Evolutionary conservation across 2,329 filamentous ascomycete species (phyloP).

Genomic region (Coniochaeta prunicola): DNA sequence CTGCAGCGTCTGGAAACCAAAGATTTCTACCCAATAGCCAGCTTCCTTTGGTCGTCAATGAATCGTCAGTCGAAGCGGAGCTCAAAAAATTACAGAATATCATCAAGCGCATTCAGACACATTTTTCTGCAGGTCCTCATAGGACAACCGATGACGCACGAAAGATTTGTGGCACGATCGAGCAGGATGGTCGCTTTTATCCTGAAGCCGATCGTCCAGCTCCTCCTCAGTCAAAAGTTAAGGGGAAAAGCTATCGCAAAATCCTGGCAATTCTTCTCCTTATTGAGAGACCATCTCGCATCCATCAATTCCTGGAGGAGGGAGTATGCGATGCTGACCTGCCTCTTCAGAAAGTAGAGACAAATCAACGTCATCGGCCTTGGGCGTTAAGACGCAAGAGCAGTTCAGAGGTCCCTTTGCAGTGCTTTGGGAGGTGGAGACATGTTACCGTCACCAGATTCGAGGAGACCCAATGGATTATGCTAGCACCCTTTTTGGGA

Average conservation of each 20-base stretch:
- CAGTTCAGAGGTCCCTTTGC: neutral
- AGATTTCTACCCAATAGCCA: neutral
- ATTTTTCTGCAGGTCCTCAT: neutral
- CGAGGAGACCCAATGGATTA: neutral
- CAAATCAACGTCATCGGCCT: neutral
- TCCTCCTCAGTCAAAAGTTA: neutral
- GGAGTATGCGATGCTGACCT: neutral
- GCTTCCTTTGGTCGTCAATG: neutral
- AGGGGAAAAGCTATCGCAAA: neutral
- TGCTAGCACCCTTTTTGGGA: neutral
- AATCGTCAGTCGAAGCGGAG: neutral
- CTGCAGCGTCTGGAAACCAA: neutral
- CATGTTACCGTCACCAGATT: neutral
- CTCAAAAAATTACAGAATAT: neutral
- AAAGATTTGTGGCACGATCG: neutral
- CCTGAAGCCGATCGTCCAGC: neutral
- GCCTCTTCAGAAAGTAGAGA: neutral
- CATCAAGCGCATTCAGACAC: neutral
- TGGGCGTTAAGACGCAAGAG: neutral
- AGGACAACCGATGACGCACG: neutral
- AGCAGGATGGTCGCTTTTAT: neutral
- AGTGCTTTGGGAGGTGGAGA: neutral
- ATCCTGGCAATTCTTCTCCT: neutral
- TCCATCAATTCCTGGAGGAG: neutral
- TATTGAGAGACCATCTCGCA: neutral